A percentile compares a stretch with the other conserved stretches of the same genome.
These are phyloP conservation scores for Anthracocystis setariae DNA, from an alignment of 1,284 basidiomycete genomes.

Conservation along the genomic window DNA sequence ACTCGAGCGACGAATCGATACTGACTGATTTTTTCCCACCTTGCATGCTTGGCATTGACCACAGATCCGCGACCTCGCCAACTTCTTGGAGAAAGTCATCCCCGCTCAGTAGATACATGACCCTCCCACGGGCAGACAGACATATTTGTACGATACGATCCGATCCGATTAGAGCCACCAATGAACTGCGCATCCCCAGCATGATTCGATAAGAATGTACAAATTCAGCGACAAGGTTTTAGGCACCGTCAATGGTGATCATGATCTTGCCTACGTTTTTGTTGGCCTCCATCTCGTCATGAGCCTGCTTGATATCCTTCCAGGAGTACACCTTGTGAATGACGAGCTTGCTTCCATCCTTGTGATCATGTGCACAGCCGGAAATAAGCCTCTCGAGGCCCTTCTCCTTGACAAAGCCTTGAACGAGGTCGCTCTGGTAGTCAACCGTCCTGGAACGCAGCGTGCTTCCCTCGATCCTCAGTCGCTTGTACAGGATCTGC, in stretches of 20 bases:
- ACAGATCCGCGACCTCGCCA: slow-evolving; percentile 55
- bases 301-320: slow-evolving; percentile 83
- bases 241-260: slow-evolving; percentile 43
- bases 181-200: not conserved
- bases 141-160: slow-evolving; percentile 7
- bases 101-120: slow-evolving; percentile 26
- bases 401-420: slow-evolving; percentile 71
- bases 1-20: not conserved
- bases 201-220: not conserved
- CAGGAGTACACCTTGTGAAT: slow-evolving; percentile 77
- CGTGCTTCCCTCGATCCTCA: slow-evolving; percentile 88
- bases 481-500: slow-evolving; percentile 83
- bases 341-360: slow-evolving; percentile 44
- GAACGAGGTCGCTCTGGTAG: slow-evolving; percentile 83
- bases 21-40: not conserved
- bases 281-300: slow-evolving; percentile 86
- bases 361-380: slow-evolving; percentile 6
- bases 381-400: slow-evolving; percentile 42
- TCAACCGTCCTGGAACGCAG: slow-evolving; percentile 79
- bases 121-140: not conserved
- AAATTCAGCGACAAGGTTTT: not conserved
- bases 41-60: not conserved
- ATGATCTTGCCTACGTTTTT: slow-evolving; percentile 74
- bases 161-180: not conserved
- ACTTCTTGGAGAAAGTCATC: slow-evolving; percentile 55